Conservation (phyloP, 345 rosid genomes). For the Erysimum cheiranthoides region DNA sequence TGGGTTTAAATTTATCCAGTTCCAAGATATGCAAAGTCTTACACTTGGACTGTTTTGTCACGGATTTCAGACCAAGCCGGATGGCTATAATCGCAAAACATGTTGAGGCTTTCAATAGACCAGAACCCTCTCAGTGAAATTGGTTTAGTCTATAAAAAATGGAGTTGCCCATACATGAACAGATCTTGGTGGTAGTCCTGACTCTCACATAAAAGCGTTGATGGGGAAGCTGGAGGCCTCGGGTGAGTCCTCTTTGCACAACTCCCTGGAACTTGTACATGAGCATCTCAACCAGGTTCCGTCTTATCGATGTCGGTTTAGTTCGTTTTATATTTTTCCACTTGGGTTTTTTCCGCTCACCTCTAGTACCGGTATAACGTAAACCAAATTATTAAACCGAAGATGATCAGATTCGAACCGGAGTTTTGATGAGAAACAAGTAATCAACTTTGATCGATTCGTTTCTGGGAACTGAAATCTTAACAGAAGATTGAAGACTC, state of each 20-base stretch:
- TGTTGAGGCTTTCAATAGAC: slow-evolving; percentile 78
- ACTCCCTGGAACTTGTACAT: slow-evolving; percentile 73
- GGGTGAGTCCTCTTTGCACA: slow-evolving; percentile 91
- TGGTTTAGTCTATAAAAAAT: slow-evolving; percentile 73
- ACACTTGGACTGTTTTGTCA: slow-evolving; percentile 29
- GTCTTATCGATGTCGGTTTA: too few relatives aligned
- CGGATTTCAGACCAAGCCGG: slow-evolving; percentile 74
- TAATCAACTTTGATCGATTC: slow-evolving; percentile 3
- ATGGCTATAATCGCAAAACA: slow-evolving; percentile 77
- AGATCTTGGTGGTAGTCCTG: slow-evolving; percentile 97
- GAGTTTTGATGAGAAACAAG: background rate
- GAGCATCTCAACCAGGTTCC: slow-evolving; percentile 82
- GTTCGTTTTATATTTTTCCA: too few relatives aligned
- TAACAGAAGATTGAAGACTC: too few relatives aligned
- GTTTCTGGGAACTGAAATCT: slow-evolving; percentile 30
- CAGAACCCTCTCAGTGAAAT: slow-evolving; percentile 94
- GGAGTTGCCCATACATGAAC: slow-evolving; percentile 82
- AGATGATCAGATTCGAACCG: background rate
- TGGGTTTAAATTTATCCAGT: slow-evolving; percentile 2
- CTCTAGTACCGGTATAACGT: too few relatives aligned
- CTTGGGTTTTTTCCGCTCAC: too few relatives aligned
- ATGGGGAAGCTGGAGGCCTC: slow-evolving; percentile 79
- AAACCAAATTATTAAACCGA: slow-evolving; percentile 4
- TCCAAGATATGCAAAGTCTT: slow-evolving; percentile 4
- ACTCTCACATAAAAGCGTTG: slow-evolving; percentile 83